Conservation (phyloP, 441 rosid genomes). For the Daphne laureola region DNA sequence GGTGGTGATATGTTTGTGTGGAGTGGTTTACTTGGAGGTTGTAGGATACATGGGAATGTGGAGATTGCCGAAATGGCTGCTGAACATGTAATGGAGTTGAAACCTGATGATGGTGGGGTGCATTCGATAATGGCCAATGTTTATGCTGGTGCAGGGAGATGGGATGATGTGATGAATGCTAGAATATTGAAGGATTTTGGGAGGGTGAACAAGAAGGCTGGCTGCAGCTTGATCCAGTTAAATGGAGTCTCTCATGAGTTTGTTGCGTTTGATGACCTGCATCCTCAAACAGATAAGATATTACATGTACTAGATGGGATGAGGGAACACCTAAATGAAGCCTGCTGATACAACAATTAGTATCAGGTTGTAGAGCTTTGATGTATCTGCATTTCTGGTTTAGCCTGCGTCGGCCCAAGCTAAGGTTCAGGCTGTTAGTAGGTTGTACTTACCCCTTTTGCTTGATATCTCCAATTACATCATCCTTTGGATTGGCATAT, state of each 20-base stretch:
- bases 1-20: slow-evolving; percentile 50
- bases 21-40: slow-evolving; percentile 69
- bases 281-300: slow-evolving; percentile 35
- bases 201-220: slow-evolving; percentile 42
- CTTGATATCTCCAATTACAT: no score
- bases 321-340: slow-evolving; percentile 23
- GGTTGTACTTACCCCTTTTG: no score
- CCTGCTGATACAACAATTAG: neutral
- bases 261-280: slow-evolving; percentile 36
- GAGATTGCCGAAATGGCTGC: slow-evolving; percentile 62
- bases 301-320: slow-evolving; percentile 26
- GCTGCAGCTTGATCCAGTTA: slow-evolving; percentile 40
- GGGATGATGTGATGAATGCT: slow-evolving; percentile 59
- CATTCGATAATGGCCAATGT: slow-evolving; percentile 56
- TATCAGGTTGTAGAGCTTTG: no score
- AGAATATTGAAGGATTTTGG: slow-evolving; percentile 33
- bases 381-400: no score
- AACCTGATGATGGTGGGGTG: slow-evolving; percentile 69
- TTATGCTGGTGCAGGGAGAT: slow-evolving; percentile 50
- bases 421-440: no score
- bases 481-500: no score
- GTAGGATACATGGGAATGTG: slow-evolving; percentile 59
- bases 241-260: slow-evolving; percentile 34
- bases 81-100: slow-evolving; percentile 38
- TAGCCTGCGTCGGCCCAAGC: no score